A percentile compares a stretch with the other conserved stretches of the same genome.
Evolutionary conservation across 371 early-diverging fungal genomes (phyloP).

Genomic region (Mortierella sp.): DNA sequence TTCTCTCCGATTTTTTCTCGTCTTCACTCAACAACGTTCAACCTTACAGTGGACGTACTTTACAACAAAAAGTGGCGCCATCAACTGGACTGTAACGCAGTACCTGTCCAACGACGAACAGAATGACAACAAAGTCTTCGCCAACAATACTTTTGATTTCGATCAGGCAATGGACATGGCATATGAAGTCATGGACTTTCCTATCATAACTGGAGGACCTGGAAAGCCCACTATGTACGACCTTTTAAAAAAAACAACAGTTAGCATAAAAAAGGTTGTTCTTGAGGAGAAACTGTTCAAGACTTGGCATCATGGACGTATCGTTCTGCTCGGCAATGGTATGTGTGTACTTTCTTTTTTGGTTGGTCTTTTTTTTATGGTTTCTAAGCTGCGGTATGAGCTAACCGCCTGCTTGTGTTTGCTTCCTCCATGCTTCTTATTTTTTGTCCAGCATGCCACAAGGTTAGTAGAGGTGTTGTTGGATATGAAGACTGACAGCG

Average conservation of each 20-base stretch:
- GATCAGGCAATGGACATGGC: conserved; percentile 15
- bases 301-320: conserved; percentile 14
- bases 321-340: conserved; percentile 25
- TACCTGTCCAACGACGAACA: neutral
- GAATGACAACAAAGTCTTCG: neutral
- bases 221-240: conserved; percentile 11
- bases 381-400: neutral
- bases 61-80: neutral
- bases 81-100: conserved; percentile 9
- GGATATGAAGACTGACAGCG: no score
- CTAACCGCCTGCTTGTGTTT: neutral
- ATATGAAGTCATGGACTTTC: conserved; percentile 17
- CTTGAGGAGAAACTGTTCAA: conserved; percentile 22
- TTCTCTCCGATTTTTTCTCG: neutral
- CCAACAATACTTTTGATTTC: neutral
- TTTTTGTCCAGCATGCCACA: conserved; percentile 6
- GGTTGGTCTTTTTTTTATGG: neutral
- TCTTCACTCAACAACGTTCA: neutral
- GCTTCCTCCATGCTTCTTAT: neutral
- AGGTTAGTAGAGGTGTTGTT: conserved; percentile 3
- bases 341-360: neutral
- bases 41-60: neutral
- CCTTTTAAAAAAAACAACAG: conserved; percentile 9
- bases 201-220: neutral
- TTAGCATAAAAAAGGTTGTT: neutral